Conservation (phyloP, 1,284 basidiomycete species). For the Coniferiporia sulphurascens region DNA sequence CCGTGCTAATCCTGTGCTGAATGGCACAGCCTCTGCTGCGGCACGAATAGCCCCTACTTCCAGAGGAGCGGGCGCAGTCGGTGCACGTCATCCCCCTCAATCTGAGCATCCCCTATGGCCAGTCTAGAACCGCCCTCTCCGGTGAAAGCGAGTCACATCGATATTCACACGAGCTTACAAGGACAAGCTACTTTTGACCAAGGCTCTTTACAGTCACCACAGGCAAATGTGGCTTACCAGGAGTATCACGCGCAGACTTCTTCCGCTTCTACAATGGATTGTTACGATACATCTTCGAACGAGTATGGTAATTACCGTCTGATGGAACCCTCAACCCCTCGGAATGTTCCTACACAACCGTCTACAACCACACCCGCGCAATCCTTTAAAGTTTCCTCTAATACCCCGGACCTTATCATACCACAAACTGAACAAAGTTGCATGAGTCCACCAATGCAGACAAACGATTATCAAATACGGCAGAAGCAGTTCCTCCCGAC, state of each 20-base stretch:
- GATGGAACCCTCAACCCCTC: not conserved
- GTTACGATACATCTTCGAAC: not conserved
- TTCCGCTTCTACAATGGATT: not conserved
- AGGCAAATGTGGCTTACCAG: not conserved
- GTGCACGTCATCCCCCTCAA: not conserved
- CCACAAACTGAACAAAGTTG: slow-evolving; percentile 22
- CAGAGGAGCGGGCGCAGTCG: not conserved
- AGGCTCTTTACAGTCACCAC: not conserved
- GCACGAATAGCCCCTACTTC: not conserved
- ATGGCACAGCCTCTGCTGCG: slow-evolving; percentile 8
- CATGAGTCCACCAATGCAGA: slow-evolving; percentile 21
- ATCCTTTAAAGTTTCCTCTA: not conserved
- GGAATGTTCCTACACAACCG: not conserved
- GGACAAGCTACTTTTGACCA: not conserved
- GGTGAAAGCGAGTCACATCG: not conserved
- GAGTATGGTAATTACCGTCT: not conserved
- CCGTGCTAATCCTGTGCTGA: slow-evolving; percentile 8
- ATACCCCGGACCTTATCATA: slow-evolving; percentile 5
- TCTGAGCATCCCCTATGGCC: not conserved
- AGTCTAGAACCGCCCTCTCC: not conserved
- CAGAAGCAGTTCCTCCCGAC: slow-evolving; percentile 25
- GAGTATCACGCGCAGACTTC: not conserved
- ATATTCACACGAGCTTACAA: not conserved
- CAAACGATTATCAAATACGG: slow-evolving; percentile 29
- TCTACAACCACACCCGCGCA: not conserved